Conservation (phyloP, 345 rosid genomes). For the Rhodamnia rubescens region DNA sequence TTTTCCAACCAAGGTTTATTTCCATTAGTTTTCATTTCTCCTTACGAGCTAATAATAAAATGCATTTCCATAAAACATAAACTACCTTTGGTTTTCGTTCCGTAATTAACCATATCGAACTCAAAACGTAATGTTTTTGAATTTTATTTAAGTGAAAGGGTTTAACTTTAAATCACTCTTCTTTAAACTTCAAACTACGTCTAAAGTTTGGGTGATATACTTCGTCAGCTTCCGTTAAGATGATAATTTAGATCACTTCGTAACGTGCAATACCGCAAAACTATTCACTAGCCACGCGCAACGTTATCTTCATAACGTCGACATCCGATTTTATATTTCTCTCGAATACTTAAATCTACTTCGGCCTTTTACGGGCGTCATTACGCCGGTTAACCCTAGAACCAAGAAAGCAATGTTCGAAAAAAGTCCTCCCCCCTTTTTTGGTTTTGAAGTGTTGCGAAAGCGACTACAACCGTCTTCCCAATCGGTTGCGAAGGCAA, state of each 20-base stretch:
- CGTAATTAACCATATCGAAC: background rate
- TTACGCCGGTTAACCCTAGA: background rate
- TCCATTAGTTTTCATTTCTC: no score
- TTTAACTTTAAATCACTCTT: background rate
- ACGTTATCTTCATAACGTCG: background rate
- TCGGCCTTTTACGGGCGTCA: no score
- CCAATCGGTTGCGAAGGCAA: background rate
- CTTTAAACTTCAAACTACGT: background rate
- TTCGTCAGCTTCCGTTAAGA: background rate
- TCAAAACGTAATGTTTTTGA: background rate
- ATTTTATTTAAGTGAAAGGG: background rate
- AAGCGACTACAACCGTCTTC: background rate
- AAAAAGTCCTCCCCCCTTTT: background rate
- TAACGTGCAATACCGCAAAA: rapidly evolving
- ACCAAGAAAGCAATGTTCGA: background rate
- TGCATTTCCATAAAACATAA: background rate
- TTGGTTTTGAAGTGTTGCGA: background rate
- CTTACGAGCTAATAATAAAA: no score
- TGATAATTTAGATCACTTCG: background rate
- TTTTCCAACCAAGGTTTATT: no score
- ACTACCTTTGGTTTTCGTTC: background rate
- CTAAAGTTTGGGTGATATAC: background rate
- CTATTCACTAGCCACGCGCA: rapidly evolving
- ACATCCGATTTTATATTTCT: background rate
- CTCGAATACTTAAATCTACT: no score